Evolutionary conservation across 495 filamentous ascomycete genomes (phyloP).

Genomic region (Lepraria neglecta): DNA sequence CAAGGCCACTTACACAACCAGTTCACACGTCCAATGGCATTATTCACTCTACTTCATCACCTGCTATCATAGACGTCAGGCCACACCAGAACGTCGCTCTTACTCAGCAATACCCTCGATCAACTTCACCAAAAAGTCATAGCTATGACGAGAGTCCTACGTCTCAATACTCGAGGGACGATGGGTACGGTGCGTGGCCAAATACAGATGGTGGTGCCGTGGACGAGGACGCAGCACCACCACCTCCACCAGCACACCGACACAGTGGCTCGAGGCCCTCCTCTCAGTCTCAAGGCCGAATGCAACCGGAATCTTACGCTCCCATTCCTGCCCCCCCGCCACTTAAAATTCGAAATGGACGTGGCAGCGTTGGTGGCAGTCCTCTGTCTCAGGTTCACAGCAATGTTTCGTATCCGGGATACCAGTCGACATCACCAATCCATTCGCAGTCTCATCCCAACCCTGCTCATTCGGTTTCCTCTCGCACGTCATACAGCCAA

Average conservation of each 20-base stretch:
- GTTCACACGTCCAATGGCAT: slow-evolving; percentile 6
- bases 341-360: slow-evolving; percentile 33
- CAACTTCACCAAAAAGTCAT: slow-evolving; percentile 11
- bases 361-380: slow-evolving; percentile 23
- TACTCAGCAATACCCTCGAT: background rate
- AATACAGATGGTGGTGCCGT: background rate
- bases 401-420: slow-evolving; percentile 4
- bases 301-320: slow-evolving; percentile 9
- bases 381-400: slow-evolving; percentile 28
- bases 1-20: slow-evolving; percentile 12
- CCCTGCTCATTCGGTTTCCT: slow-evolving; percentile 50
- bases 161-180: background rate
- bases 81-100: slow-evolving; percentile 4
- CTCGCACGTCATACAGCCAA: slow-evolving; percentile 21
- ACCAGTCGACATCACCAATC: slow-evolving; percentile 28
- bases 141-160: slow-evolving; percentile 9
- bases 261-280: slow-evolving; percentile 23
- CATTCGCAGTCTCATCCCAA: slow-evolving; percentile 40
- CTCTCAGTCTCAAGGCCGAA: slow-evolving; percentile 5
- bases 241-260: slow-evolving; percentile 46
- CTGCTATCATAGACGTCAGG: slow-evolving; percentile 21
- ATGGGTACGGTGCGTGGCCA: background rate
- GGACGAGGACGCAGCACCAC: slow-evolving; percentile 48
- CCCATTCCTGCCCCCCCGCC: slow-evolving; percentile 41
- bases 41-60: slow-evolving; percentile 17